Base-by-base conservation (phyloP, 2,329 filamentous ascomycete genomes). In the Fusarium chaquense region DNA sequence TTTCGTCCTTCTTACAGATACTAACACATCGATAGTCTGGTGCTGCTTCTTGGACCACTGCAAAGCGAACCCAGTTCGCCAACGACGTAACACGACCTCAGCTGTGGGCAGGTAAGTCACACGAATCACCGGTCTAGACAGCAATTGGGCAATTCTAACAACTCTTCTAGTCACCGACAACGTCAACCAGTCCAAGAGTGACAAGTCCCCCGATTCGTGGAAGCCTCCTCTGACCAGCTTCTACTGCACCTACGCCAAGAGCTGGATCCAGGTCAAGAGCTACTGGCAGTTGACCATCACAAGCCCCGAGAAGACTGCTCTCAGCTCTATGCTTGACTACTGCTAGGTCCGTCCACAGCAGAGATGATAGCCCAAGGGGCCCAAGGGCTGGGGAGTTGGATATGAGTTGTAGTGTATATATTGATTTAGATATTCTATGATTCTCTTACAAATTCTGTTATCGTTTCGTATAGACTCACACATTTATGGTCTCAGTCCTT, bases 201-300 rank as follows among this genome's bases (percentile, higher is more conserved):
- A 94, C 78, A 81, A 84, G 70, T 89, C 89, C 55, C 92, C 93
- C 0, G 93, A 94, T 75, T 78, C 81, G 13, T 97, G 93, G 92
- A 91, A 93, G 82, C 93, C 92, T 15, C 85, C 90, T 0, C 81
- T 92, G 64, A 73, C 83, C 78, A 85, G 80, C 67, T 95, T 93
- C 81, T 87, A 92, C 78, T 96, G 93, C 86, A 90, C 87, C 30
- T 96, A 97, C 76, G 90, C 92, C 16, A 85, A 87, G 76, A 88
- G 90, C 76, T 97, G 91, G 90, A 85, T 95, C 41, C 86, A 88
- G 75, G 92, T 97, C 71, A 97, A 96, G 87, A 87, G 84, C 73
- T 87, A 89, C 73, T 96, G 91, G 77, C 78, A 77, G 1, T 80
- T 97, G 70, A 90, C 86, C 18, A 82, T 96, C 65, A 95, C 91